Evolutionary conservation across 176 grass and related monocot genomes (phyloP).

Genomic region (Aechmea fasciata): DNA sequence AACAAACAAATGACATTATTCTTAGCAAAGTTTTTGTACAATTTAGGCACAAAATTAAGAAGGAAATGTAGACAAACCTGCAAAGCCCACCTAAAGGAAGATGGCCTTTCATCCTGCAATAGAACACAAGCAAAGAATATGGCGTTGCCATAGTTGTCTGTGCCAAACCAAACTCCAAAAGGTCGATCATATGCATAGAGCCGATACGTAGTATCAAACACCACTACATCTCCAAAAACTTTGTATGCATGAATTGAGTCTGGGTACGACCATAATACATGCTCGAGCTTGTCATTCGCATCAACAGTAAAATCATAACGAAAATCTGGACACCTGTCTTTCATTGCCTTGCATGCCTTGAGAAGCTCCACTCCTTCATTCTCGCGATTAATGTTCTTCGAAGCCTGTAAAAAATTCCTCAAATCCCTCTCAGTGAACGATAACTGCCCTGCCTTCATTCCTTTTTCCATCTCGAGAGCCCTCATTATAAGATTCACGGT

Average conservation of each 20-base stretch:
- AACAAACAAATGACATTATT: too few relatives aligned
- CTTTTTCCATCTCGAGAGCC: slow-evolving; percentile 37
- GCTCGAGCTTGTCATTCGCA: slow-evolving; percentile 32
- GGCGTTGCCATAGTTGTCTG: slow-evolving; percentile 36
- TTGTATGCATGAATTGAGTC: slow-evolving; percentile 31
- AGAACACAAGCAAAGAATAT: slow-evolving; percentile 38
- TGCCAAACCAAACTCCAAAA: slow-evolving; percentile 39
- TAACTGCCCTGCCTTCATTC: slow-evolving; percentile 28
- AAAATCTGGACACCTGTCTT: slow-evolving; percentile 27
- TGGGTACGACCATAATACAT: slow-evolving; percentile 30
- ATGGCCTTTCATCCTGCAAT: slow-evolving; percentile 29
- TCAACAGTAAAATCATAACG: slow-evolving; percentile 32
- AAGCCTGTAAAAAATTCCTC: slow-evolving; percentile 43
- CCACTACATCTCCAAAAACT: slow-evolving; percentile 42
- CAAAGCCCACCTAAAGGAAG: slow-evolving; percentile 38
- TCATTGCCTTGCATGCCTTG: slow-evolving; percentile 35
- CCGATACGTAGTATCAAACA: slow-evolving; percentile 38
- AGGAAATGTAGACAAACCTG: slow-evolving; percentile 30
- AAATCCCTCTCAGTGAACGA: slow-evolving; percentile 42
- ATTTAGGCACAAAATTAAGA: slow-evolving; percentile 1
- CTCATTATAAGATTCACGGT: slow-evolving; percentile 40
- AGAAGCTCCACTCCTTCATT: slow-evolving; percentile 42
- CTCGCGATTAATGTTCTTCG: slow-evolving; percentile 31
- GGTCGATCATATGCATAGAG: slow-evolving; percentile 39
- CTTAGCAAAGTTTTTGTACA: too few relatives aligned